Percentiles rank a stretch among this genome's conserved stretches.
phyloP scores from a whole-genome alignment of 2,329 filamentous ascomycete genomes.

The Ceratocystis harringtonii region DNA sequence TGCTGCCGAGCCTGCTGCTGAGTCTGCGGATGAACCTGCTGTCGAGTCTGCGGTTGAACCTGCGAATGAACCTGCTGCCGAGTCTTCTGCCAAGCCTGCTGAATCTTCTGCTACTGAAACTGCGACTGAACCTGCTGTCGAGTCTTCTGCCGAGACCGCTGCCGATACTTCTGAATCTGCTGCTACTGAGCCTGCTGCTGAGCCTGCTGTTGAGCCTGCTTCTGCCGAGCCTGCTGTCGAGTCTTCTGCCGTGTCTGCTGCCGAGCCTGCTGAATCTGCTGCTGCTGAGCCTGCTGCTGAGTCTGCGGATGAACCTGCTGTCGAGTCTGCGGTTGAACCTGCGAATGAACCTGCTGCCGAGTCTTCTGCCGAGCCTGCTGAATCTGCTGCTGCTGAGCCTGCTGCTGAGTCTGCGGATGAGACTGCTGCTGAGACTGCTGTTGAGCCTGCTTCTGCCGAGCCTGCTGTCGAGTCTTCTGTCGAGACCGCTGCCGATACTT shows the following conservation, averaged over 20 bases:
- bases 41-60: not conserved
- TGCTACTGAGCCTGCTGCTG: too few species aligned
- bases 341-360: not conserved
- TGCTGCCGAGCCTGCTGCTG: not conserved
- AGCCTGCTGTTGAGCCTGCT: not conserved
- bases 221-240: not conserved
- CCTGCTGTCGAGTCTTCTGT: not conserved
- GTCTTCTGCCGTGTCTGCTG: not conserved
- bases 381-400: not conserved
- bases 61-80: constrained; percentile 4
- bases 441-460: constrained; percentile 9
- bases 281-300: constrained; percentile 10
- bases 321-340: not conserved
- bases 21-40: not conserved
- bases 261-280: not conserved
- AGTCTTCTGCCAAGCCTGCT: constrained; percentile 6
- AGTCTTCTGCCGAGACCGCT: not conserved
- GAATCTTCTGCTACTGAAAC: too few species aligned
- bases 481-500: too few species aligned
- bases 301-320: not conserved
- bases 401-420: not conserved
- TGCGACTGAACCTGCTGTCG: constrained; percentile 7
- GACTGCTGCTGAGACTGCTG: not conserved
- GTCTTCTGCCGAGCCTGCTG: not conserved
- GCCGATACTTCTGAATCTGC: not conserved